Base-by-base conservation (phyloP, 495 filamentous ascomycete genomes). In the Trichocladium antarcticum region DNA sequence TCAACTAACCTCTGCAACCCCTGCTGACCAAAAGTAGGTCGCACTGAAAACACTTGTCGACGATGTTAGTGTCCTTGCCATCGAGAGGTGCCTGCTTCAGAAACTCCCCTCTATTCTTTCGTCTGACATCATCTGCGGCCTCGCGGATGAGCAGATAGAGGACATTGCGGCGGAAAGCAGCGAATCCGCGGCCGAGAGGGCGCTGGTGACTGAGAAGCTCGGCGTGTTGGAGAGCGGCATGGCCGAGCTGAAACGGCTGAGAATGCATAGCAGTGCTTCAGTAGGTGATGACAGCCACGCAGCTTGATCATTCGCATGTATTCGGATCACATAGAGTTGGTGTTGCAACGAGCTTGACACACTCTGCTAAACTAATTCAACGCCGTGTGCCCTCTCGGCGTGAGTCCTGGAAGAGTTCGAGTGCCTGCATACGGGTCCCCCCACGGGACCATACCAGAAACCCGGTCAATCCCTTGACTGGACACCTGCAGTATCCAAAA, bases 221-320 rank as follows among this genome's bases (percentile, higher is more conserved):
- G 41, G 4, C 14, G 41, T 51, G 21, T n/a, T 51, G 27, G 32
- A 51, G 48, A 22, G 19, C n/a, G 48, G 22, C 20, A 31, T 51
- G 41, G 22, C 15, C 3, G 47, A 49, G 39, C 14, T 49, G 38
- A 28, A 24, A 6, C 29, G 47, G 29, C 20, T 50, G 15, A 5
- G 16, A 24, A 44, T 34, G 34, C 28, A 34, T 6, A 28, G 27
- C 4, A n/a, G n/a, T n/a, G n/a, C n/a, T n/a, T n/a, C n/a, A n/a
- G n/a, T n/a, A n/a, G n/a, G n/a, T n/a, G n/a, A n/a, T n/a, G n/a
- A n/a, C n/a, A n/a, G n/a, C n/a, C n/a, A n/a, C n/a, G n/a, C n/a
- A n/a, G n/a, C n/a, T n/a, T n/a, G n/a, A n/a, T n/a, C n/a, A n/a
- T n/a, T n/a, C n/a, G n/a, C n/a, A n/a, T n/a, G n/a, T n/a, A n/a